These are phyloP conservation scores for Phellinidium pouzarii DNA, from an alignment of 1,284 basidiomycete genomes.

Conservation along the genomic window DNA sequence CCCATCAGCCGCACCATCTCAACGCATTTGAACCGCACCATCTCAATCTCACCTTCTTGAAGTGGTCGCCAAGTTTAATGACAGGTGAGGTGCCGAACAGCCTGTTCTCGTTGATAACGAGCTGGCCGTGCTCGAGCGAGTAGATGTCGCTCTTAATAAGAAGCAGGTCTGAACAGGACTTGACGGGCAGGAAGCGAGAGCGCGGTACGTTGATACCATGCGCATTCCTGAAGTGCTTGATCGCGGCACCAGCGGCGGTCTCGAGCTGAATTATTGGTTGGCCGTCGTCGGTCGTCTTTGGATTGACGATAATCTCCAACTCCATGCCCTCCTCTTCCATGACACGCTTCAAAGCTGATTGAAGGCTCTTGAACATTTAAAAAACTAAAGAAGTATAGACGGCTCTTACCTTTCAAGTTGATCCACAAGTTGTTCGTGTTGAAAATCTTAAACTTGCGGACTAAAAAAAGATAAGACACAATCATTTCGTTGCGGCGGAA, in stretches of 20 bases:
- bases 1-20: conserved; percentile 21
- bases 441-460: conserved; percentile 94
- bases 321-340: conserved; percentile 93
- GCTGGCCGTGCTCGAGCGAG: conserved; percentile 89
- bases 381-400: not conserved
- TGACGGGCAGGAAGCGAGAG: conserved; percentile 95
- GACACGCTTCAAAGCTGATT: conserved; percentile 80
- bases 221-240: conserved; percentile 94
- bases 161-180: conserved; percentile 86
- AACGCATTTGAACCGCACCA: not conserved
- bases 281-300: conserved; percentile 84
- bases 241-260: conserved; percentile 96
- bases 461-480: conserved; percentile 26
- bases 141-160: conserved; percentile 98
- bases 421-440: conserved; percentile 99
- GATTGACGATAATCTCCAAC: conserved; percentile 91
- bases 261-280: conserved; percentile 90
- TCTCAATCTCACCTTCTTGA: conserved; percentile 57
- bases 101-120: conserved; percentile 84
- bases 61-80: conserved; percentile 95
- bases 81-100: conserved; percentile 97
- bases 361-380: conserved; percentile 7
- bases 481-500: conserved; percentile 17
- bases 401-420: conserved; percentile 72
- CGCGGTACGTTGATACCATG: conserved; percentile 99